Evolutionary conservation across 345 rosid genomes (phyloP).

Genomic region (Eucalyptus victrix): DNA sequence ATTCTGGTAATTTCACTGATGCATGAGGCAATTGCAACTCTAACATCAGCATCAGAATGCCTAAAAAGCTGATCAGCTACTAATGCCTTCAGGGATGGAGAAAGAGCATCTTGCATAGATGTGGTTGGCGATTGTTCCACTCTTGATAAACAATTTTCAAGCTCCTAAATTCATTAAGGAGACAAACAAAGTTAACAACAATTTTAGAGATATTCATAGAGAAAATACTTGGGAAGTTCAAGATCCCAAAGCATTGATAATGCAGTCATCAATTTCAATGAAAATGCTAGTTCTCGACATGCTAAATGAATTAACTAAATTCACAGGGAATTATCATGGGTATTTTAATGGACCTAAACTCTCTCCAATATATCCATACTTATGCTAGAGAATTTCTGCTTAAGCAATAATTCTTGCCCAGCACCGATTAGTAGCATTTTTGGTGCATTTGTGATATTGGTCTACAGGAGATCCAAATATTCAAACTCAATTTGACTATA

Average conservation of each 20-base stretch:
- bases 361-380: neutral
- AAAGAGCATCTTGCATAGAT: constrained; percentile 59
- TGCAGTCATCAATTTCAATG: neutral
- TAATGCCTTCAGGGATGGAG: constrained; percentile 64
- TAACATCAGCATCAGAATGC: constrained; percentile 74
- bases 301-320: neutral
- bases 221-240: neutral
- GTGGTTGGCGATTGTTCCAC: constrained; percentile 84
- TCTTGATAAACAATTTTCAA: constrained; percentile 42
- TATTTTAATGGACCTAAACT: neutral
- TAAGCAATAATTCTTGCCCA: neutral
- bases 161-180: constrained; percentile 35
- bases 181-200: neutral
- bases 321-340: neutral
- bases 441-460: neutral
- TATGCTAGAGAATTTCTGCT: neutral
- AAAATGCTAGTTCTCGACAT: neutral
- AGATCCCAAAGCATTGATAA: neutral
- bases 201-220: neutral
- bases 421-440: neutral
- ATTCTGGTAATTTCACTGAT: constrained; percentile 97
- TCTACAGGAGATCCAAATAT: neutral
- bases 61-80: constrained; percentile 45
- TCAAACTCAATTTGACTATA: neutral
- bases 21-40: constrained; percentile 88